Evolutionary conservation across 768 basidiomycete genomes (phyloP).

Genomic region (Termitomyces sp.): DNA sequence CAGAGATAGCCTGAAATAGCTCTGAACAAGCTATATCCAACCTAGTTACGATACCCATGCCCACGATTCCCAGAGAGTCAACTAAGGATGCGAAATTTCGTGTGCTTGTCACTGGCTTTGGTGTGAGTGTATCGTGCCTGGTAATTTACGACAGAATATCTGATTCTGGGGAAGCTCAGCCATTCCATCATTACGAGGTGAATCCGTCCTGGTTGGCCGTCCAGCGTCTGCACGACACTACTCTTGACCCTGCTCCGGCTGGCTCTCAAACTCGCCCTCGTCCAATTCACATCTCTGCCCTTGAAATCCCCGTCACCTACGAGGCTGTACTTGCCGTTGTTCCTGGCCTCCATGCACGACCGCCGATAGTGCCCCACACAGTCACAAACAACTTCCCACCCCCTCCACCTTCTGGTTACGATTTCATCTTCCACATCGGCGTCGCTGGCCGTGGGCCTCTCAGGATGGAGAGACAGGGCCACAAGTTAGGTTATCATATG

Average conservation of each 20-base stretch:
- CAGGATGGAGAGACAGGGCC: slow-evolving; percentile 58
- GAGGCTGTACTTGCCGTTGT: slow-evolving; percentile 47
- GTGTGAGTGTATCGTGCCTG: slow-evolving; percentile 31
- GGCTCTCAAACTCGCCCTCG: slow-evolving; percentile 17
- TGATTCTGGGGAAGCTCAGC: slow-evolving; percentile 29
- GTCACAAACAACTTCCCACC: slow-evolving; percentile 25
- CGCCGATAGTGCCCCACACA: slow-evolving; percentile 43
- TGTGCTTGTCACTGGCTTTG: slow-evolving; percentile 49
- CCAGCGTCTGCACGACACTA: slow-evolving; percentile 50
- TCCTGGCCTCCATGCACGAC: slow-evolving; percentile 55
- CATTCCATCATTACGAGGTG: slow-evolving; percentile 46
- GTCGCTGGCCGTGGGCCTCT: slow-evolving; percentile 59
- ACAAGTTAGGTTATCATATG: slow-evolving; percentile 66
- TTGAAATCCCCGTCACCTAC: slow-evolving; percentile 56
- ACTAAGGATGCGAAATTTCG: slow-evolving; percentile 29
- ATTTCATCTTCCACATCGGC: slow-evolving; percentile 68
- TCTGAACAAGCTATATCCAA: not conserved
- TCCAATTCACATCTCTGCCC: slow-evolving; percentile 53
- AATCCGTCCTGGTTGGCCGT: slow-evolving; percentile 77
- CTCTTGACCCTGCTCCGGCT: slow-evolving; percentile 31
- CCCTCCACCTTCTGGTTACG: slow-evolving; percentile 47
- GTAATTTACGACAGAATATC: slow-evolving; percentile 4
- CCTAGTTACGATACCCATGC: slow-evolving; percentile 19
- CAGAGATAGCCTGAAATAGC: not conserved
- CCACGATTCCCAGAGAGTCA: slow-evolving; percentile 19